A percentile compares a stretch with the other conserved stretches of the same genome.
Conservation (phyloP, 495 filamentous ascomycete genomes). For the Penicillium maclennaniae region DNA sequence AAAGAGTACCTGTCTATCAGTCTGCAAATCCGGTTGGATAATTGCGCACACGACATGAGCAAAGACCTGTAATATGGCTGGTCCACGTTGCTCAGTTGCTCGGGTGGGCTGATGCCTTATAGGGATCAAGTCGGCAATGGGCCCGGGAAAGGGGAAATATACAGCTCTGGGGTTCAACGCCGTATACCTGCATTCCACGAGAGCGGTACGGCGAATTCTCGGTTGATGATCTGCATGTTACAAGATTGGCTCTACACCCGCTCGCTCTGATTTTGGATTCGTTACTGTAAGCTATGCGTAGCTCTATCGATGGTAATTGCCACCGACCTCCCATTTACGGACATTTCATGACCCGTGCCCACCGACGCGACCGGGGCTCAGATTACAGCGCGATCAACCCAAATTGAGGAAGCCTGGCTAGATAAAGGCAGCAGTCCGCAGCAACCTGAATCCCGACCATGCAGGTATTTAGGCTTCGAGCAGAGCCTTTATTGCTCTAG, state of each 20-base stretch:
- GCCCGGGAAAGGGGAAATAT: neutral
- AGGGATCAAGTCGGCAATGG: neutral
- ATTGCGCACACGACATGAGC: constrained; percentile 5
- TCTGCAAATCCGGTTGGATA: neutral
- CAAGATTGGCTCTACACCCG: neutral
- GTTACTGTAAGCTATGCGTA: neutral
- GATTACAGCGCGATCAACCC: neutral
- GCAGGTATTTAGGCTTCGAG: neutral
- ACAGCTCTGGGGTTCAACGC: neutral
- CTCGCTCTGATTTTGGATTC: neutral
- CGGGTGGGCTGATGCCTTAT: neutral
- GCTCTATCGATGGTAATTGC: neutral
- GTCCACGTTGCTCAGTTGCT: constrained; percentile 2
- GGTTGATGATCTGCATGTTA: constrained; percentile 4
- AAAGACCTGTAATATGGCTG: neutral
- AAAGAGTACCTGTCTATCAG: neutral
- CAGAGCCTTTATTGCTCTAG: neutral
- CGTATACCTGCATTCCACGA: neutral
- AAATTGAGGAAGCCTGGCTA: neutral
- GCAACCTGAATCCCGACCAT: neutral
- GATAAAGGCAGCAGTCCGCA: constrained; percentile 3
- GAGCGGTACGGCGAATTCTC: constrained; percentile 3
- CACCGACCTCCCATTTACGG: neutral
- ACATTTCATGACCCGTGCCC: constrained; percentile 1
- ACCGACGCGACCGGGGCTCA: constrained; percentile 9